Evolutionary conservation across 73 alveolate genomes (phyloP).

Genomic region (Blepharisma japonicum): DNA sequence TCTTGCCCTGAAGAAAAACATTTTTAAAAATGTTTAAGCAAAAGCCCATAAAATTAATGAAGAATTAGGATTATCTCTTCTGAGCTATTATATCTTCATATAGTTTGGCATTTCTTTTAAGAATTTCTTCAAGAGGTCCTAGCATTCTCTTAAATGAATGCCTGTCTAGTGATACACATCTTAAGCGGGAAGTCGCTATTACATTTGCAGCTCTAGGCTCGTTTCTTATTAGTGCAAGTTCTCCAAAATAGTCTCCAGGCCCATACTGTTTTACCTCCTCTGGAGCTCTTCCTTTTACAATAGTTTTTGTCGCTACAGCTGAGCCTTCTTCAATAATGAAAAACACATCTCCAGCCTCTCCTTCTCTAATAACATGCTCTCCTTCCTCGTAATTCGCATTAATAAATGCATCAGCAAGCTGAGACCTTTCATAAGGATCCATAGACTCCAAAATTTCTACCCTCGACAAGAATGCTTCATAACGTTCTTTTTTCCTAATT

Average conservation of each 20-base stretch:
- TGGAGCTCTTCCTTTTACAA: constrained; percentile 49
- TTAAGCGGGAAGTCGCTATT: constrained; percentile 48
- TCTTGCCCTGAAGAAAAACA: too few relatives aligned
- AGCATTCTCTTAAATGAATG: constrained; percentile 76
- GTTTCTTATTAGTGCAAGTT: constrained; percentile 86
- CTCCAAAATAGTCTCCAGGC: constrained; percentile 96
- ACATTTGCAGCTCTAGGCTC: constrained; percentile 97
- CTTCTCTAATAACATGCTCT: constrained; percentile 73
- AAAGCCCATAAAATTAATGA: too few relatives aligned
- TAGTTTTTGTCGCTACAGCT: constrained; percentile 79
- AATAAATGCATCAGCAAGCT: constrained; percentile 84
- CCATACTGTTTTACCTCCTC: constrained; percentile 75
- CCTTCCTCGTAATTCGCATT: constrained; percentile 57
- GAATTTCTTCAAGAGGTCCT: constrained; percentile 82
- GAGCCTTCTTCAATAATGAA: constrained; percentile 87
- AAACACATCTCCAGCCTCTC: constrained; percentile 89
- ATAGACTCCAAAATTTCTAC: constrained; percentile 70
- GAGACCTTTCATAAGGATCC: constrained; percentile 86
- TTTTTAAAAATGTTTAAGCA: too few relatives aligned
- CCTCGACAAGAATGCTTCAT: constrained; percentile 64
- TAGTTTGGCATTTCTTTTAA: constrained; percentile 68
- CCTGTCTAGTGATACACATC: constrained; percentile 69
- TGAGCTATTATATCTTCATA: constrained; percentile 37
- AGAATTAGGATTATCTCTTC: too few relatives aligned
- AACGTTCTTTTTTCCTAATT: constrained; percentile 80